Base-by-base conservation (phyloP, 2,329 filamentous ascomycete genomes). In the Colletotrichum magnum region DNA sequence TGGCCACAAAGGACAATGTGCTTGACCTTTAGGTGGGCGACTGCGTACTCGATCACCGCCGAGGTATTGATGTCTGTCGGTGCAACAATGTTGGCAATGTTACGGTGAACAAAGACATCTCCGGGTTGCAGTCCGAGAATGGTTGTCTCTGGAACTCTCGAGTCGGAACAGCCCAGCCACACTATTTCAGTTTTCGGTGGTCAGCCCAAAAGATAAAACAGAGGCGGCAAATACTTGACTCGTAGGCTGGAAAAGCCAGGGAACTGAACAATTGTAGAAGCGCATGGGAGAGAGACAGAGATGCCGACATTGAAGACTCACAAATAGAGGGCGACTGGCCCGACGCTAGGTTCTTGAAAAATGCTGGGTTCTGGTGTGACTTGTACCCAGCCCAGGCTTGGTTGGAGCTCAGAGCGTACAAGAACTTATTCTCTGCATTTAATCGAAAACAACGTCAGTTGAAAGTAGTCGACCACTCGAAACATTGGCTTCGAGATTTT, bases 121-220 rank as follows among this genome's bases (percentile, higher is more conserved):
- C 94, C 94, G 3, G 94, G 93, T 76, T 93, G 87, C 68, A 94
- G 86, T 75, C 92, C 91, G 32, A 95, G 87, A 76, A 97, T 87
- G 57, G 91, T 94, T 5, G 93, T 95, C 81, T 96, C 94, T 1
- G 94, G 94, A 73, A 93, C 91, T 72, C 94, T 92, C 47, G 91
- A 94, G 84, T 97, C 94, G 75, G 93, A 93, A 83, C 94, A 97
- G 69, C 94, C 94, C 73, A 97, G 88, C 94, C 94, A 97, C 68
- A 97, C 86, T 88, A 65, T 53, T 39, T 50, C n/a, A 5, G 4
- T 28, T 28, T 9, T 41, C 32, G 28, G 13, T 43, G 64, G 13
- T 18, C 18, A 56, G 18, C 13, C 13, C 16, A 43, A 13, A 12
- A 10, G 10, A 36, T 36, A 9, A 9, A 9, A 9, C 24, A 50